Evolutionary conservation across 192 early-diverging fungal genomes (phyloP).

Genomic region (Backusella sp.): DNA sequence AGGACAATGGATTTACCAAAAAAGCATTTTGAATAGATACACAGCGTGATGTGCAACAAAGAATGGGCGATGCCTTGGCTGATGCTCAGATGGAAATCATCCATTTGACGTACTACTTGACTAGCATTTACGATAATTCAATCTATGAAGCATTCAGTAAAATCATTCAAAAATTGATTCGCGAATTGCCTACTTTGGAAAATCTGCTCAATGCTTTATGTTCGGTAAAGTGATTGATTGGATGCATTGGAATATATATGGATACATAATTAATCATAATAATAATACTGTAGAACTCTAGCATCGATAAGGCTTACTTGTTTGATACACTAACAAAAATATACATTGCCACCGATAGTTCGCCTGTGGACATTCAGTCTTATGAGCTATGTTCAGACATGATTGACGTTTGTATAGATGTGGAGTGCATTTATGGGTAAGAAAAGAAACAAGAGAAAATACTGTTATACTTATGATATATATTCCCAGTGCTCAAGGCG

Average conservation of each 20-base stretch:
- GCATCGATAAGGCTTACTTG: conserved; percentile 95
- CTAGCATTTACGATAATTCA: conserved; percentile 91
- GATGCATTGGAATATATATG: too few relatives aligned
- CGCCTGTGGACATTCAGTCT: conserved; percentile 83
- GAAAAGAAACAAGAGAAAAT: not conserved
- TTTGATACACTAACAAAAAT: conserved; percentile 89
- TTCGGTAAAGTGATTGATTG: conserved; percentile 58
- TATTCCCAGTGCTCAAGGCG: conserved; percentile 2
- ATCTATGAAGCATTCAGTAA: conserved; percentile 95
- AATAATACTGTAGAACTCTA: conserved; percentile 65
- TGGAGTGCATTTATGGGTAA: conserved; percentile 74
- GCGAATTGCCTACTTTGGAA: conserved; percentile 79
- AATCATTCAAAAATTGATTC: conserved; percentile 90
- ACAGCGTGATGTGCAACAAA: conserved; percentile 91
- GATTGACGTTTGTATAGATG: conserved; percentile 89
- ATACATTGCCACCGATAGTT: conserved; percentile 93
- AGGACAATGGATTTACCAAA: not conserved
- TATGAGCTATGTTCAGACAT: conserved; percentile 95
- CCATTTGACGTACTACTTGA: conserved; percentile 82
- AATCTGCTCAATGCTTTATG: conserved; percentile 92
- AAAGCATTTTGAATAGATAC: conserved; percentile 57
- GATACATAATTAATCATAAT: not conserved
- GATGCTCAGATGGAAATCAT: conserved; percentile 77
- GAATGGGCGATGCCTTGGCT: conserved; percentile 82
- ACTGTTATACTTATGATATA: not conserved